Evolutionary conservation across 177 flowering plant genomes (phyloP), one percentile per base, ranked within the genome.

Genomic region (Telopea speciosissima): DNA sequence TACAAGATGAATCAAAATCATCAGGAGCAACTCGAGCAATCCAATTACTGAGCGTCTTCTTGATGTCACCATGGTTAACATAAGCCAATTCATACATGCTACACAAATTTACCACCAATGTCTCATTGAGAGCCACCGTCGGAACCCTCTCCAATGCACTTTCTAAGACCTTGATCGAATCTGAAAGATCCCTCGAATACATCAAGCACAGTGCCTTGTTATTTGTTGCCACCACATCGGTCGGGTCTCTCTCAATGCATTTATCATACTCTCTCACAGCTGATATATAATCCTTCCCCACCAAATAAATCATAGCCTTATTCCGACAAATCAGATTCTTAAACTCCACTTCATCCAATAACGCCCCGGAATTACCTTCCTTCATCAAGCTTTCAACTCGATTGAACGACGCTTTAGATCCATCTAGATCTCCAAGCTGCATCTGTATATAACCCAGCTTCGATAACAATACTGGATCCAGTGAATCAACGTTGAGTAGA

Each of bases 81-180:
- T 83, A 91, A 14, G 99, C 99, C 88, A 96, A 80, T 74, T 93
- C 99, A 79, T 93, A 96, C 98, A 96, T 96, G 69, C 97, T 93
- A 69, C 98, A 96, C 81, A 93, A 74, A 82, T 96, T 96, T 80
- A 91, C 90, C 71, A 96, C 92, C 24, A 96, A 54, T 0, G 95
- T 89, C 83, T 96, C 99, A 70, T 91, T 85, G 81, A 96, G 63
- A 1, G 91, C 96, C 67, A 79, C 83, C 0, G 97, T 89, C 0
- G 97, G 99, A 16, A 85, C 87, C 73, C 94, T 80, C 79, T 96
- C 98, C 63, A 96, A 83, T 0, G 90, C 87, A 74, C 74, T 88
- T 83, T 96, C 98, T 87, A 96, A 68, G 59, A 89, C 98, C 81
- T 93, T 96, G 72, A 96, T 93, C 7, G 97, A 85, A 85, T 90